Conservation (phyloP, 2,329 filamentous ascomycete genomes). For the Penicillium sp. region DNA sequence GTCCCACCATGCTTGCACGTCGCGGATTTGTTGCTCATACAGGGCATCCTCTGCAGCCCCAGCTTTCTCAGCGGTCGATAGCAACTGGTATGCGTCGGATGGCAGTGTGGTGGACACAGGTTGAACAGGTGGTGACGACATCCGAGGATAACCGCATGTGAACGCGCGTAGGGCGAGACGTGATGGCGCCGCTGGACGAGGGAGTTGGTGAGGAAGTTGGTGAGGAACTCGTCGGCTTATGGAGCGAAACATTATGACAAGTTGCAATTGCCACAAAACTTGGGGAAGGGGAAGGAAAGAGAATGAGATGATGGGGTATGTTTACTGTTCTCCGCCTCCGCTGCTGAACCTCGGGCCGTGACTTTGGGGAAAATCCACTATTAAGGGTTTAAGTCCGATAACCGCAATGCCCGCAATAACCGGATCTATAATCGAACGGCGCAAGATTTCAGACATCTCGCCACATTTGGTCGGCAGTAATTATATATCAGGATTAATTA, state of each 20-base stretch:
- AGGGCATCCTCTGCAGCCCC: conserved; percentile 80
- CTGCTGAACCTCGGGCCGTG: not conserved
- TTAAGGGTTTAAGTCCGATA: not conserved
- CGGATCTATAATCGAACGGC: not conserved
- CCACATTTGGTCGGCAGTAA: too few species aligned
- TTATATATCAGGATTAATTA: too few species aligned
- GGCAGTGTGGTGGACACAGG: conserved; percentile 62
- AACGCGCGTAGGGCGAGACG: conserved; percentile 34
- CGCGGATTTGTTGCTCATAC: conserved; percentile 78
- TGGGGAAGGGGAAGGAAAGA: not conserved
- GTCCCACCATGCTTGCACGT: conserved; percentile 89
- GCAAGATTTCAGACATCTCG: too few species aligned
- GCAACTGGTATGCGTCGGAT: conserved; percentile 80
- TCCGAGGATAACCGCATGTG: conserved; percentile 45
- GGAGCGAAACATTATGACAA: conserved; percentile 35
- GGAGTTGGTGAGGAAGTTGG: conserved; percentile 27
- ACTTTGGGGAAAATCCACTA: not conserved
- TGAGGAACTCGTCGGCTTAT: conserved; percentile 38
- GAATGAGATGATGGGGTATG: not conserved
- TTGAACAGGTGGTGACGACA: conserved; percentile 58
- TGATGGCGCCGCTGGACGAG: conserved; percentile 22
- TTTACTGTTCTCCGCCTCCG: not conserved
- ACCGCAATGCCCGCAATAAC: not conserved
- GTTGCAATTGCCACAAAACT: not conserved
- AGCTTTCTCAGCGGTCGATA: conserved; percentile 74